Conservation (phyloP, 768 basidiomycete species). For the Tulasnella sp. region DNA sequence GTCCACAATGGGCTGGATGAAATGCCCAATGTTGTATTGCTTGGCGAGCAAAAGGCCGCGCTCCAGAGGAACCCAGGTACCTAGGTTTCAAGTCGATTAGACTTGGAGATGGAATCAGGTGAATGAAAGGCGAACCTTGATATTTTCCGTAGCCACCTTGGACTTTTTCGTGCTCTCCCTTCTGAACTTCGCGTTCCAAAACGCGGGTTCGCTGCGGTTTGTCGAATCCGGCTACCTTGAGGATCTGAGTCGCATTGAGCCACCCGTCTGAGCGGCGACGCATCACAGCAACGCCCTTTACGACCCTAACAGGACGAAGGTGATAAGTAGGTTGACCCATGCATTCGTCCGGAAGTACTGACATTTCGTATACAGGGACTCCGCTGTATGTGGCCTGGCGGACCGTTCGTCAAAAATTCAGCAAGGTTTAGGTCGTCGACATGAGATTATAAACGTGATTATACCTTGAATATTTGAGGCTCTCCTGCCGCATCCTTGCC, state of each 20-base stretch:
- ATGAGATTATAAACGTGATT: slow-evolving; percentile 23
- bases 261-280: slow-evolving; percentile 91
- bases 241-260: slow-evolving; percentile 98
- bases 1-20: slow-evolving; percentile 89
- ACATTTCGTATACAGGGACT: slow-evolving; percentile 90
- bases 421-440: background rate
- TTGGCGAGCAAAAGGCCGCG: slow-evolving; percentile 76
- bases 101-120: background rate
- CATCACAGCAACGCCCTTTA: slow-evolving; percentile 96
- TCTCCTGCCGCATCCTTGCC: slow-evolving; percentile 9
- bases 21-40: slow-evolving; percentile 85
- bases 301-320: slow-evolving; percentile 55
- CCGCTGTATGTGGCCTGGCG: slow-evolving; percentile 83
- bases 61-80: slow-evolving; percentile 97
- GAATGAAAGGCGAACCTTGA: slow-evolving; percentile 59
- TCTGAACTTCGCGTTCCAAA: slow-evolving; percentile 95
- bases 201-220: slow-evolving; percentile 97
- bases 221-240: slow-evolving; percentile 98
- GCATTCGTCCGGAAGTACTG: slow-evolving; percentile 31
- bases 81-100: slow-evolving; percentile 37
- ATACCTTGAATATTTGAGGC: slow-evolving; percentile 81
- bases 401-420: slow-evolving; percentile 20
- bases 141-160: slow-evolving; percentile 99
- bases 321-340: slow-evolving; percentile 33
- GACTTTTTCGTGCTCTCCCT: slow-evolving; percentile 97